Conservation (phyloP, 371 early-diverging fungal genomes). For the Mucor lusitanicus region DNA sequence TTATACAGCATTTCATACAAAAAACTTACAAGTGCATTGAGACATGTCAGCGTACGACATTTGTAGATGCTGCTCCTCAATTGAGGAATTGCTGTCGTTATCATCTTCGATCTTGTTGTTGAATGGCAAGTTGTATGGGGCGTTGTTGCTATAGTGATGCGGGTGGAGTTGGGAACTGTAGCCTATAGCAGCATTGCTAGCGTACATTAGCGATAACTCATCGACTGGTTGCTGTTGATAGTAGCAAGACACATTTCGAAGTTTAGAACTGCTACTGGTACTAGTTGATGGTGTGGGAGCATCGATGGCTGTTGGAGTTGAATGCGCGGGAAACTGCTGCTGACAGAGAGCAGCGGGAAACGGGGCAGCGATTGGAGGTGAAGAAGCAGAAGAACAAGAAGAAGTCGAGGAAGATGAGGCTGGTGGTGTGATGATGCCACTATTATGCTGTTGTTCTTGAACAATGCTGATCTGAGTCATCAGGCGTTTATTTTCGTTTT, state of each 20-base stretch:
- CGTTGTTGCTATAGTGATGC: neutral
- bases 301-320: constrained; percentile 34
- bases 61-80: neutral
- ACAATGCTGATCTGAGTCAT: constrained; percentile 1
- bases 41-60: neutral
- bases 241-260: neutral
- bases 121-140: neutral
- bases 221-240: neutral
- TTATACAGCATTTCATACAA: neutral
- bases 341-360: constrained; percentile 2
- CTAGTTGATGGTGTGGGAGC: neutral
- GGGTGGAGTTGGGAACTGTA: neutral
- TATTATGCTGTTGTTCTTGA: neutral
- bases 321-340: constrained; percentile 9
- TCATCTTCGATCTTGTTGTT: neutral
- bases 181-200: neutral
- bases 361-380: neutral
- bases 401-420: neutral
- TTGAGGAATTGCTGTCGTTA: neutral
- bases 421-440: neutral
- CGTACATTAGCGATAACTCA: neutral
- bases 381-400: neutral
- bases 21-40: neutral
- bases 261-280: neutral
- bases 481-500: constrained; percentile 32